A percentile compares a stretch with the other conserved stretches of the same genome.
Conservation (phyloP, 1,139 yeast genomes). For the Trichomonascaceae sp. region DNA sequence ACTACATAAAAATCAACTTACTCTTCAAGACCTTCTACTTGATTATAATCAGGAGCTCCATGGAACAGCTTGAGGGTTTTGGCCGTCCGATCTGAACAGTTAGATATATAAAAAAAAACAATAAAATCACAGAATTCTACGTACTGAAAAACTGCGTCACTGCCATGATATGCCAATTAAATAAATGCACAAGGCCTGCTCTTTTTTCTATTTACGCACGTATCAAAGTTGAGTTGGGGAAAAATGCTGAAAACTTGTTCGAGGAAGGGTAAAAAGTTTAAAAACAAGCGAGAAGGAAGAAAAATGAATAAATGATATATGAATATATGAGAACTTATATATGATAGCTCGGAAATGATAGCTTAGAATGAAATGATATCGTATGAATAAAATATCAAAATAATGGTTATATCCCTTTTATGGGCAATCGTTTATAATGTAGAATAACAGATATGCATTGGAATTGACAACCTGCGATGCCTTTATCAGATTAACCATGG, state of each 20-base stretch:
- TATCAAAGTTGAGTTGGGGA: background rate
- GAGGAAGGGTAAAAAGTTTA: conserved; percentile 5
- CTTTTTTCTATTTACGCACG: background rate
- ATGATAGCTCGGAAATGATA: no score
- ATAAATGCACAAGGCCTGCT: background rate
- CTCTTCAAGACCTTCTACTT: conserved; percentile 23
- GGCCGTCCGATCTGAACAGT: conserved; percentile 46
- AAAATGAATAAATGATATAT: background rate
- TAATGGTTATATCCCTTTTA: background rate
- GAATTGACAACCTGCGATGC: conserved; percentile 58
- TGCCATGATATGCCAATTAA: conserved; percentile 6
- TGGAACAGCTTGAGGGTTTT: conserved; percentile 54
- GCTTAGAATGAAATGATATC: background rate
- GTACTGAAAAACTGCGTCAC: conserved; percentile 15
- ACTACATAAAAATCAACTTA: conserved; percentile 13
- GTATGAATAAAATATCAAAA: background rate
- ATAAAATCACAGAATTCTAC: background rate
- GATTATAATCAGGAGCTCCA: conserved; percentile 42
- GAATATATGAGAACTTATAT: background rate
- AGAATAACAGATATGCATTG: conserved; percentile 75
- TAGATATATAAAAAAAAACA: background rate
- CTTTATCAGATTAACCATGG: conserved; percentile 64
- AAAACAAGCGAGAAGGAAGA: background rate
- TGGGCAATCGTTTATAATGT: conserved; percentile 46
- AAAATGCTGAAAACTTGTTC: background rate